A percentile compares a stretch with the other conserved stretches of the same genome.
These are phyloP conservation scores for Puccinia triticina DNA, from an alignment of 1,284 basidiomycete species.

Conservation along the genomic window DNA sequence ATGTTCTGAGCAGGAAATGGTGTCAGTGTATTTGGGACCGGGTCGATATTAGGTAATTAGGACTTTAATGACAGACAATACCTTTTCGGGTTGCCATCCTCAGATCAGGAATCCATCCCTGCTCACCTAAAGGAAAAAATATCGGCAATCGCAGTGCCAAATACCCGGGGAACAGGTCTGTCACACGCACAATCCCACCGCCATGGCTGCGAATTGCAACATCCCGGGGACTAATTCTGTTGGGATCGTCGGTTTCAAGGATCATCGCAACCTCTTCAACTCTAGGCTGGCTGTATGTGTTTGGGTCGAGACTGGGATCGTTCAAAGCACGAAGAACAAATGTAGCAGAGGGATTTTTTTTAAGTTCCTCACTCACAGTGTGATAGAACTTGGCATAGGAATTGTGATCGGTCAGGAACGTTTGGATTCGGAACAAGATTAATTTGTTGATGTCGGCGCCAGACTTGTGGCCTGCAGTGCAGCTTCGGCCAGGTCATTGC, in stretches of 20 bases:
- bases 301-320: neutral
- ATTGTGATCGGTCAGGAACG: no score
- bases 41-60: neutral
- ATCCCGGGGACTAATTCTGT: neutral
- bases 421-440: no score
- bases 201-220: neutral
- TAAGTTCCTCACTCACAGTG: no score
- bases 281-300: neutral
- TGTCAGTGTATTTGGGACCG: no score
- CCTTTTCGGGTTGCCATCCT: neutral
- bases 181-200: neutral
- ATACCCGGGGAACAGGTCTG: neutral
- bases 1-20: neutral
- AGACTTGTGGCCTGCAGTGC: no score
- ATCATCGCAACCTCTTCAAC: slow-evolving; percentile 1
- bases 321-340: neutral
- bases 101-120: neutral
- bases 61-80: neutral
- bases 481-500: no score
- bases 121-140: slow-evolving; percentile 21
- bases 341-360: no score
- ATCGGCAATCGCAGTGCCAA: slow-evolving; percentile 16
- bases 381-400: no score
- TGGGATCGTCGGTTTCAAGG: neutral
- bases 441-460: no score